Base-by-base conservation (phyloP, 2,329 filamentous ascomycete species). In the Trichoderma asperellum region DNA sequence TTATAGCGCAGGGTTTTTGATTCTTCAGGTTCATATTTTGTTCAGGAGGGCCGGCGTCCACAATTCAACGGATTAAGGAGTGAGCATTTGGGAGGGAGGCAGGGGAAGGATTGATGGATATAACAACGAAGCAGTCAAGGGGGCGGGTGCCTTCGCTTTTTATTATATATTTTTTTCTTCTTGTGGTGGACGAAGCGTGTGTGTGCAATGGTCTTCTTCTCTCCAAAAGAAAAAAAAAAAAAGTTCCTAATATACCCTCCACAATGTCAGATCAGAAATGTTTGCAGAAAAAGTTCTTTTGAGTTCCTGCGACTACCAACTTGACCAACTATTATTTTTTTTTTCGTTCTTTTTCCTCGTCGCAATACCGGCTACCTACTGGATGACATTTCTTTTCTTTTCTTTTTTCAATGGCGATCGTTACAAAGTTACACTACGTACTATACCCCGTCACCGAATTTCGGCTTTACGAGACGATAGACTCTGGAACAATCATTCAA, bases 241-340 rank as follows among this genome's bases (percentile, higher is more conserved):
- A n/a, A n/a, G 4, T n/a, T 18, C 73, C 71, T 74, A 77, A 75
- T 76, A 77, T 76, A 76, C 75, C 74, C 74, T 72, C 37, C 71
- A 74, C 73, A 76, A 74, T 76, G 72, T 76, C 74, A 70, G 71
- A 69, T 71, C 40, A 56, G n/a, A 53, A 32, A 52, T 49, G 32
- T 29, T n/a, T 35, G 10, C 24, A 24, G 4, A 60, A 58, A 11
- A 61, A 53, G 11, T 53, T 29, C 55, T 40, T 18, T 43, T n/a
- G 40, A 32, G n/a, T 7, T n/a, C n/a, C 3, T 56, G 10, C 34
- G 6, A n/a, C 24, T 21, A 32, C 35, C 16, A 27, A 49, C 21
- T 24, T 49, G 43, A 11, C 10, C 7, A 34, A n/a, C 4, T 12
- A 47, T 21, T 40, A 12, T 21, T 21, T 11, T 18, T 16, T 21